Evolutionary conservation across 176 grass and related monocot genomes (phyloP).

Genomic region (Eremochloa ophiuroides): DNA sequence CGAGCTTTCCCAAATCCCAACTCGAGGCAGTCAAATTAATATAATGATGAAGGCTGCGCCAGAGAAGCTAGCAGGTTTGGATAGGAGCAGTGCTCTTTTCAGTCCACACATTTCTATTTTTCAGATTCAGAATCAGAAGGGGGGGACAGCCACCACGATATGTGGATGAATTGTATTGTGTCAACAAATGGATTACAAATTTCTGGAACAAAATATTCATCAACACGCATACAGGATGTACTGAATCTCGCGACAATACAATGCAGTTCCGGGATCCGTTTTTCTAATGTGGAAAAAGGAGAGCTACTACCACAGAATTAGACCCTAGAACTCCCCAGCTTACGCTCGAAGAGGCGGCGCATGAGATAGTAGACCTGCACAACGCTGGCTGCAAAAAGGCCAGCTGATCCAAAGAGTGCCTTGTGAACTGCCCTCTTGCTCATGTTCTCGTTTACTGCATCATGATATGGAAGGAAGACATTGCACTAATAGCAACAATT

Average conservation of each 20-base stretch:
- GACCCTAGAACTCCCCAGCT: conserved; percentile 66
- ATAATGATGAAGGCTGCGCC: not conserved
- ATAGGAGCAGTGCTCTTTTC: not conserved
- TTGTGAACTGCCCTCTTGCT: conserved; percentile 77
- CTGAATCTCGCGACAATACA: not conserved
- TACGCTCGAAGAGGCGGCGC: conserved; percentile 74
- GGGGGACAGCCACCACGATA: not conserved
- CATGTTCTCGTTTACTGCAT: conserved; percentile 87
- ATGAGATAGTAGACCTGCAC: conserved; percentile 74
- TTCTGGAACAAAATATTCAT: not conserved
- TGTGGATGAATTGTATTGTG: no score
- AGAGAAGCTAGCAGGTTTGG: not conserved
- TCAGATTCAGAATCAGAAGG: not conserved
- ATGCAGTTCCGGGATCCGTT: not conserved
- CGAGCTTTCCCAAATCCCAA: not conserved
- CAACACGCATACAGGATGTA: not conserved
- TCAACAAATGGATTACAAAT: not conserved
- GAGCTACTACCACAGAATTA: conserved; percentile 16
- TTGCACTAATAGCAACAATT: not conserved
- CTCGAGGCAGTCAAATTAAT: not conserved
- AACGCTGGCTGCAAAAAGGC: conserved; percentile 64
- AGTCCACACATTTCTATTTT: not conserved
- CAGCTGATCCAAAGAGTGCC: conserved; percentile 80
- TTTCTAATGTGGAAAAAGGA: conserved; percentile 3
- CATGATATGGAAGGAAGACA: not conserved